Conservation (phyloP, 768 basidiomycete genomes). For the Macrolepiota albuminosa region DNA sequence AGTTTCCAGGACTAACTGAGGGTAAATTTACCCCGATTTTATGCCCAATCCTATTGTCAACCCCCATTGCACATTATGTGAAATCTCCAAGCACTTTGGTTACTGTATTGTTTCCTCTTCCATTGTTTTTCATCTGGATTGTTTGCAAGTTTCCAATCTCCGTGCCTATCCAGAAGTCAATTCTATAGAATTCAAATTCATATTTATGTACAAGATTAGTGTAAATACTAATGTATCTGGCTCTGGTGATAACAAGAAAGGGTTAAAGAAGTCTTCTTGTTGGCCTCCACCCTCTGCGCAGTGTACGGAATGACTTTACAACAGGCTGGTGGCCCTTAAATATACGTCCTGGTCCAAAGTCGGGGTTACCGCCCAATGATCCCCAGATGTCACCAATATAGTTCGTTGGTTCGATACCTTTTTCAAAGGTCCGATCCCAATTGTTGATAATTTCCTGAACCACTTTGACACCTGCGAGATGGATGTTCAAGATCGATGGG, state of each 20-base stretch:
- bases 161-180: too few species aligned
- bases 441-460: conserved; percentile 4
- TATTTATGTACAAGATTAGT: neutral
- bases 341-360: conserved; percentile 10
- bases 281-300: neutral
- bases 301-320: neutral
- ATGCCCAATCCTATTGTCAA: too few species aligned
- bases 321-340: neutral
- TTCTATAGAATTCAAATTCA: neutral
- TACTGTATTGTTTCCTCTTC: neutral
- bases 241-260: neutral
- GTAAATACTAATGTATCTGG: neutral
- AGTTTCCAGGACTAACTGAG: too few species aligned
- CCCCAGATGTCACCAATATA: conserved; percentile 13
- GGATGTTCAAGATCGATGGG: conserved; percentile 9
- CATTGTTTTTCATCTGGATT: neutral
- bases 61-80: too few species aligned
- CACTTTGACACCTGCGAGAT: conserved; percentile 10
- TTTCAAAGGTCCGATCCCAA: conserved; percentile 4
- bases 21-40: too few species aligned
- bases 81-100: neutral
- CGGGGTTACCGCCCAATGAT: conserved; percentile 11
- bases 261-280: neutral
- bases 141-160: too few species aligned
- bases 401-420: conserved; percentile 7